Evolutionary conservation across 805 yeast species (phyloP).

Genomic region (Cyberlindnera xishuangbannaensis): DNA sequence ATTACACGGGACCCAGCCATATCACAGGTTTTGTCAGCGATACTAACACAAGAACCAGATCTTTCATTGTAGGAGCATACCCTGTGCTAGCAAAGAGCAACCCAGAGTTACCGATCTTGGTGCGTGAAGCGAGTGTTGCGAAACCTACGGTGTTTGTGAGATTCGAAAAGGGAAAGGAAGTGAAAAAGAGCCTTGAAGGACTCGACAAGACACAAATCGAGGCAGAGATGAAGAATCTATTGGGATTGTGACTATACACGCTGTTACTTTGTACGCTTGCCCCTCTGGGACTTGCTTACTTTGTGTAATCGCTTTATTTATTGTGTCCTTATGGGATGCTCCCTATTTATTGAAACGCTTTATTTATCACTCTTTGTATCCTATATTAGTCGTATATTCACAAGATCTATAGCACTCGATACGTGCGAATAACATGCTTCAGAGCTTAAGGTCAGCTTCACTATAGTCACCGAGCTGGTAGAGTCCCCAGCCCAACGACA

Average conservation of each 20-base stretch:
- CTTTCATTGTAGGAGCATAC: constrained; percentile 58
- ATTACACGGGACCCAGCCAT: no score
- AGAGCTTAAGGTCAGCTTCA: background rate
- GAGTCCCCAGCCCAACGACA: constrained; percentile 66
- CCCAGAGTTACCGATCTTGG: constrained; percentile 64
- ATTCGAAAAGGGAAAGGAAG: constrained; percentile 40
- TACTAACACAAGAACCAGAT: constrained; percentile 28
- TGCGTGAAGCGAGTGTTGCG: constrained; percentile 63
- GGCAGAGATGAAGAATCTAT: constrained; percentile 16
- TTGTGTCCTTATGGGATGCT: no score
- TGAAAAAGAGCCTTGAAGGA: constrained; percentile 32
- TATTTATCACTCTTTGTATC: constrained; percentile 5
- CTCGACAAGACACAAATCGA: constrained; percentile 24
- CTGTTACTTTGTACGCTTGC: background rate
- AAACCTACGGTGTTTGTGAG: constrained; percentile 73
- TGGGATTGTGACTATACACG: constrained; percentile 7
- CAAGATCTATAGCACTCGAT: no score
- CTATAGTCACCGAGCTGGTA: constrained; percentile 38
- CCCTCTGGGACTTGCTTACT: constrained; percentile 1
- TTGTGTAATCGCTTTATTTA: constrained; percentile 1
- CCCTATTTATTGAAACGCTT: constrained; percentile 2
- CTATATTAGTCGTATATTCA: no score
- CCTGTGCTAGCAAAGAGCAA: constrained; percentile 58
- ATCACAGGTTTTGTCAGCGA: no score
- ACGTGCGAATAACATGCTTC: no score